Conservation (phyloP, 306 rosid genomes). For the Dryas drummondii region DNA sequence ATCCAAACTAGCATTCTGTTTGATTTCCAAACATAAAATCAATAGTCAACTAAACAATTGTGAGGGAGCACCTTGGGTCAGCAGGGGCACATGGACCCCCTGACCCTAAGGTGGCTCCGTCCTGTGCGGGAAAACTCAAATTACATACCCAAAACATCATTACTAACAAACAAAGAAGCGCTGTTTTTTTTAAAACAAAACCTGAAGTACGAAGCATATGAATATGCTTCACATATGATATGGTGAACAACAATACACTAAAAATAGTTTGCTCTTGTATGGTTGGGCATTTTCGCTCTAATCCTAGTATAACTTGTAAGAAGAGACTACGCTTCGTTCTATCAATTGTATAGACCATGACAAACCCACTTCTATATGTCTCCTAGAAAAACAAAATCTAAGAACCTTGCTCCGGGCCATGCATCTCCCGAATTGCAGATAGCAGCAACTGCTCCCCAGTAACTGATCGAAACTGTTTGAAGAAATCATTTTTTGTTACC, state of each 20-base stretch:
- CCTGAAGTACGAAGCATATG: background rate
- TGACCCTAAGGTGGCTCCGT: too few relatives aligned
- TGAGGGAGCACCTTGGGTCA: too few relatives aligned
- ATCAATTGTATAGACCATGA: slow-evolving; percentile 25
- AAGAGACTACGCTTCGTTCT: slow-evolving; percentile 25
- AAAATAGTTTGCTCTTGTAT: slow-evolving; percentile 14
- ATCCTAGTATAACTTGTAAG: slow-evolving; percentile 27
- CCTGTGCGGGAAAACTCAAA: background rate
- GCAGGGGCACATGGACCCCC: too few relatives aligned
- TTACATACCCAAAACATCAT: slow-evolving; percentile 3
- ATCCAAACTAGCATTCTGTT: too few relatives aligned
- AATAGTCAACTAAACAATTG: too few relatives aligned
- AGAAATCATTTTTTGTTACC: slow-evolving; percentile 34
- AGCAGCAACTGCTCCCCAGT: slow-evolving; percentile 50
- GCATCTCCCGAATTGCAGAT: slow-evolving; percentile 41
- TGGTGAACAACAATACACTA: background rate
- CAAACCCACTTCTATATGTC: slow-evolving; percentile 28
- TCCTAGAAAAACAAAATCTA: slow-evolving; percentile 33
- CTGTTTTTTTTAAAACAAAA: background rate
- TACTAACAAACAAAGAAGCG: background rate
- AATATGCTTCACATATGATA: slow-evolving; percentile 16
- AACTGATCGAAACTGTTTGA: slow-evolving; percentile 41
- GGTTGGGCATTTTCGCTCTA: slow-evolving; percentile 25
- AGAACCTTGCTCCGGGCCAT: slow-evolving; percentile 44
- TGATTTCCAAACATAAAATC: too few relatives aligned